Evolutionary conservation across 176 grass and related monocot species (phyloP).

Genomic region (Saccharum officinarum): DNA sequence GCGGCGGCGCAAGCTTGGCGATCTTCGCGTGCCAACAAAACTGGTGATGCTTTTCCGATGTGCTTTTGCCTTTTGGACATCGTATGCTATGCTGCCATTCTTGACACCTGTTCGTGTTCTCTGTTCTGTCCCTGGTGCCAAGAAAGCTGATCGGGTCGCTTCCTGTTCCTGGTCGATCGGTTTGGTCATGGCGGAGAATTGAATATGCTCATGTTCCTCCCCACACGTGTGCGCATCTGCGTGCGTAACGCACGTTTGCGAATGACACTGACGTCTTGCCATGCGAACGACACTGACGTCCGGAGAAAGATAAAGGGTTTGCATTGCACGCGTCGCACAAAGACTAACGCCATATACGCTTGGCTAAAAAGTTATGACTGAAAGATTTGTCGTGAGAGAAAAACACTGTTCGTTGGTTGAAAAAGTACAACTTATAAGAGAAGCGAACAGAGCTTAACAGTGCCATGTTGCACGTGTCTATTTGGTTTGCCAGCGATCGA

Average conservation of each 20-base stretch:
- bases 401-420: too few species aligned
- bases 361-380: too few species aligned
- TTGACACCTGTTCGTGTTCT: neutral
- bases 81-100: neutral
- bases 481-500: too few species aligned
- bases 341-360: too few species aligned
- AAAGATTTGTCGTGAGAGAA: too few species aligned
- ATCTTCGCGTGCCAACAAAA: neutral
- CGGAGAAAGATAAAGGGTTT: too few species aligned
- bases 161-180: neutral
- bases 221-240: slow-evolving; percentile 18
- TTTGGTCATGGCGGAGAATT: neutral
- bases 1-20: slow-evolving; percentile 13
- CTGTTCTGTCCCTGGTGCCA: neutral
- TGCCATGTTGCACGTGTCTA: too few species aligned
- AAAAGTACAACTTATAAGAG: too few species aligned
- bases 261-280: slow-evolving; percentile 17
- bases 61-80: neutral
- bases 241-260: neutral
- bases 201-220: neutral
- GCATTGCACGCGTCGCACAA: neutral
- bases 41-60: slow-evolving; percentile 6
- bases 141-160: slow-evolving; percentile 14
- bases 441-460: too few species aligned
- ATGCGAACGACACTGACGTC: slow-evolving; percentile 9